Evolutionary conservation across 106 monocot genomes (phyloP).

Genomic region (Posidonia australis): DNA sequence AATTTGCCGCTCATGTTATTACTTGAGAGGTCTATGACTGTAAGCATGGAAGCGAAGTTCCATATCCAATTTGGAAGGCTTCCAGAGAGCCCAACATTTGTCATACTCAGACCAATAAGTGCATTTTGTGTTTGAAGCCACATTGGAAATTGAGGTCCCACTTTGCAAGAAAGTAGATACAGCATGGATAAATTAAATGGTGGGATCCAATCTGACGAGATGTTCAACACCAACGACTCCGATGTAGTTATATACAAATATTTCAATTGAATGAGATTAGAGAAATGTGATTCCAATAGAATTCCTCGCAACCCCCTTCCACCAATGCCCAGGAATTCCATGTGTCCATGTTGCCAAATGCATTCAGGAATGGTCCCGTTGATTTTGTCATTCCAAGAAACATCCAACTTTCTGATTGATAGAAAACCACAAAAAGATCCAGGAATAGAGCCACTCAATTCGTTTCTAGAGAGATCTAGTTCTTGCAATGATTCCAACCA

Average conservation of each 20-base stretch:
- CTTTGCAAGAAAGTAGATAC: constrained; percentile 5
- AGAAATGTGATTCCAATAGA: constrained; percentile 30
- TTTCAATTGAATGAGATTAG: constrained; percentile 10
- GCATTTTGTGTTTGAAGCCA: constrained; percentile 24
- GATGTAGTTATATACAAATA: constrained; percentile 1
- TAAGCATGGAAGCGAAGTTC: constrained; percentile 10
- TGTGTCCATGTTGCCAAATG: too few relatives aligned
- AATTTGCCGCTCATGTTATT: neutral
- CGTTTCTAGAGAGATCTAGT: too few relatives aligned
- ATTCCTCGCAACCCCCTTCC: too few relatives aligned
- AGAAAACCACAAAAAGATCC: too few relatives aligned
- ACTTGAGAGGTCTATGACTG: neutral
- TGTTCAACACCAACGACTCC: constrained; percentile 5
- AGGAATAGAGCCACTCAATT: too few relatives aligned
- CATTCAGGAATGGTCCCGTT: too few relatives aligned
- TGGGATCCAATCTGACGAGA: too few relatives aligned
- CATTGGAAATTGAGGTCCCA: constrained; percentile 33
- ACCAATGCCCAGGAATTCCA: too few relatives aligned
- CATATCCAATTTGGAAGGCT: constrained; percentile 39
- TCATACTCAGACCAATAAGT: constrained; percentile 6
- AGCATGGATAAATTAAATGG: constrained; percentile 17
- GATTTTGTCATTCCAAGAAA: too few relatives aligned
- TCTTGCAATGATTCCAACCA: neutral
- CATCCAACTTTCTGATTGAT: too few relatives aligned
- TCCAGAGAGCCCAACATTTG: constrained; percentile 23